phyloP scores from a whole-genome alignment of 1,284 basidiomycete genomes.

The Stereum hirsutum region DNA sequence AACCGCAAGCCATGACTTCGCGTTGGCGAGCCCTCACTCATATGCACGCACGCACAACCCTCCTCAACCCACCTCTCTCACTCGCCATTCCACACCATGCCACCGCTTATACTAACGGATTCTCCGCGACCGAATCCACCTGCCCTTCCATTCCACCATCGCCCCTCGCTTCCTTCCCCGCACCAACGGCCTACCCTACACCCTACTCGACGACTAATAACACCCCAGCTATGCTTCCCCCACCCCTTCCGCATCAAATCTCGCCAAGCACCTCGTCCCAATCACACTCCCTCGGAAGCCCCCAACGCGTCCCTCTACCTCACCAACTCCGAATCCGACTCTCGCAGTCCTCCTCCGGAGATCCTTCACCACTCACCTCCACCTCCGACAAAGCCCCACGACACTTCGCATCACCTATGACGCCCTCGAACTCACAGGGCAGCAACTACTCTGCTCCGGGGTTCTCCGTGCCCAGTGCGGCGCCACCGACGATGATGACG shows the following conservation, averaged over 20 bases:
- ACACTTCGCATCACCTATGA: too few species aligned
- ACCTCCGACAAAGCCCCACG: too few species aligned
- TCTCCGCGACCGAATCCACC: slow-evolving; percentile 11
- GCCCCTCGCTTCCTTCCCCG: slow-evolving; percentile 12
- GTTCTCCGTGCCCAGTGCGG: too few species aligned
- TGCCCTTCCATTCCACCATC: slow-evolving; percentile 15
- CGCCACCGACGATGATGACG: too few species aligned
- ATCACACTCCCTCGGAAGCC: slow-evolving; percentile 11
- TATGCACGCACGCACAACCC: slow-evolving; percentile 19
- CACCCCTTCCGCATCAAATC: slow-evolving; percentile 7
- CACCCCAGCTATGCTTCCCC: slow-evolving; percentile 10
- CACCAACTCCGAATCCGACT: too few species aligned
- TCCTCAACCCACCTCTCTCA: slow-evolving; percentile 12
- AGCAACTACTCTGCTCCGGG: too few species aligned
- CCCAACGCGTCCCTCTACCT: slow-evolving; percentile 6
- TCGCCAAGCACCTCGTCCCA: slow-evolving; percentile 7
- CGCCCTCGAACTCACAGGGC: too few species aligned
- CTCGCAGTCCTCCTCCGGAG: too few species aligned
- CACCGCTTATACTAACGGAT: slow-evolving; percentile 13
- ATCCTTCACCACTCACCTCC: too few species aligned
- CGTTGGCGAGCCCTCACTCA: slow-evolving; percentile 28
- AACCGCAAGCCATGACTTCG: slow-evolving; percentile 27
- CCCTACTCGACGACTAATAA: slow-evolving; percentile 12
- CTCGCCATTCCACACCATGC: slow-evolving; percentile 3
- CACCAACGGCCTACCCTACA: slow-evolving; percentile 17